A percentile compares a stretch with the other conserved stretches of the same genome.
phyloP scores from a whole-genome alignment of 2,329 filamentous ascomycete species.

The Aspergillus candidus region DNA sequence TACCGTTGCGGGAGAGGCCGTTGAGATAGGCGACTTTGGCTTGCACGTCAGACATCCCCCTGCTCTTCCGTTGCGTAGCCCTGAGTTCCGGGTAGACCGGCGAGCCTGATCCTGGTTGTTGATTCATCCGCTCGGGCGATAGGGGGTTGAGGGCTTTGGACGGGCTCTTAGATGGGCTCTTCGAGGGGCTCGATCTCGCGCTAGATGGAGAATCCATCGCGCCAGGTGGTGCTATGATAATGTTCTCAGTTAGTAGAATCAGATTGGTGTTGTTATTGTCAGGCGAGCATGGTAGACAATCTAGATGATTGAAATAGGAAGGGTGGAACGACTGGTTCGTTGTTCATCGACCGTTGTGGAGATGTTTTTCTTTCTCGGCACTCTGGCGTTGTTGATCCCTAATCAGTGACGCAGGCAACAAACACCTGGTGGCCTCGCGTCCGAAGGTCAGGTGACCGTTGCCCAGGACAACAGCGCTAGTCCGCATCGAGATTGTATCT shows the following conservation, averaged over 20 bases:
- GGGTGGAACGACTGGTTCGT: neutral
- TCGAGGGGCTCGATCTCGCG: conserved; percentile 23
- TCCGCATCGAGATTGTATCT: conserved; percentile 1
- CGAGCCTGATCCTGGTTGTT: conserved; percentile 38
- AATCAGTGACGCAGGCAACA: conserved; percentile 25
- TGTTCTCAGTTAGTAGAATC: neutral
- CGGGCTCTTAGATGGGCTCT: conserved; percentile 13
- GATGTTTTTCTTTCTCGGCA: conserved; percentile 3
- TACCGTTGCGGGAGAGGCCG: conserved; percentile 33
- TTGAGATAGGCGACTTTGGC: conserved; percentile 46
- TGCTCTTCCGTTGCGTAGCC: conserved; percentile 32
- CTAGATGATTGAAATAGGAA: conserved; percentile 11
- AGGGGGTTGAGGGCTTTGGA: conserved; percentile 38
- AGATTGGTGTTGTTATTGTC: neutral
- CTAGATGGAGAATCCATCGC: conserved; percentile 34
- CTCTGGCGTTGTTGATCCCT: conserved; percentile 6
- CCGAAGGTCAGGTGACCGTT: conserved; percentile 27
- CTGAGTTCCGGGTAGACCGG: conserved; percentile 33
- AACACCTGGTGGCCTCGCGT: conserved; percentile 24
- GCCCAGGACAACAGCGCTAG: conserved; percentile 21
- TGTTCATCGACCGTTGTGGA: conserved; percentile 12
- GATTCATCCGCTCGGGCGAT: conserved; percentile 46
- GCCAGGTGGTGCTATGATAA: conserved; percentile 3
- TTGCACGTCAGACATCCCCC: conserved; percentile 41
- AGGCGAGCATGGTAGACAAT: conserved; percentile 2